Base-by-base conservation (phyloP, 495 filamentous ascomycete genomes). In the Podospora appendiculata region DNA sequence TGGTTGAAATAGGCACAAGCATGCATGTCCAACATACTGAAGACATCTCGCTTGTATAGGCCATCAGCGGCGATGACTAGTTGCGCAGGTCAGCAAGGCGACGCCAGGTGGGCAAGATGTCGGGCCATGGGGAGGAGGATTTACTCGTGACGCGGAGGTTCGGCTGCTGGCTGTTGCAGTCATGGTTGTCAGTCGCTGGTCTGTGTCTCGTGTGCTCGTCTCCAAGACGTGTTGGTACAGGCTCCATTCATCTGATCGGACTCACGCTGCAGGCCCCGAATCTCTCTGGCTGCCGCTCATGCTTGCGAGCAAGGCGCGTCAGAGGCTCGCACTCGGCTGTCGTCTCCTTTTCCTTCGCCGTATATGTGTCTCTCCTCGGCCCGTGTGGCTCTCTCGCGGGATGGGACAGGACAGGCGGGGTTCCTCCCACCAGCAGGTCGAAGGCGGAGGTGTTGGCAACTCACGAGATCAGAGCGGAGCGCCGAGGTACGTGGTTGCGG, bases 21-120 rank as follows among this genome's bases (percentile, higher is more conserved):
- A 33, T 17, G n/a, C n/a, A n/a, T 14, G n/a, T 19, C 16, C 36
- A 54, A 77, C 87, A 49, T 81, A 97, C 93, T 81, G 72, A 99
- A 96, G 55, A 99, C 90, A 90, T 99, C 93, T 59, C 93, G 84
- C 73, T 96, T 97, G 79, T 96, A 96, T 56, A 99, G 79, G 44
- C 94, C 90, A 77, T 99, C 93, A 55, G 93, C 93, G 58, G 93
- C 93, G 76, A 99, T 95, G 70, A 99, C 93, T 95, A 58, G 19
- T 49, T n/a, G 53, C 39, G 41, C 39, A 47, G 43, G 61, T 64
- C 51, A 61, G 54, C 40, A 49, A 48, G 18, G 13, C 43, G n/a
- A 32, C 35, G 13, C 38, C n/a, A 14, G 32, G 18, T 34, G 1
- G 18, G 18, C 17, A 18, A 32, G 39, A 14, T 41, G 32, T 53